A percentile compares a stretch with the other conserved stretches of the same genome.
These are phyloP conservation scores for Camillea tinctor DNA, from an alignment of 2,329 filamentous ascomycete genomes.

Conservation along the genomic window DNA sequence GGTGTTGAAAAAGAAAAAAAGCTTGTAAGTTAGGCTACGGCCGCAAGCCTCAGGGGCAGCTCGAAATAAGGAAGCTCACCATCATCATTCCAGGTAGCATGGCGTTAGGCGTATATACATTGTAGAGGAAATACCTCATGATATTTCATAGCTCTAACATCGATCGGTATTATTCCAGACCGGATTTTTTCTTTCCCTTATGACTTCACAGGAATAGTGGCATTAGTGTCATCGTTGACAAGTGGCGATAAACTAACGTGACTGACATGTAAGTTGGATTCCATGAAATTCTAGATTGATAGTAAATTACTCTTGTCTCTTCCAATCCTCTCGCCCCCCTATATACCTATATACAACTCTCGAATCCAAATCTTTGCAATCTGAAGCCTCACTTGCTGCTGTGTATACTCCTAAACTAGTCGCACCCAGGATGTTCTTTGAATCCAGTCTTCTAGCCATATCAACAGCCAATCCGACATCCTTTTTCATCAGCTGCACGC, in stretches of 20 bases:
- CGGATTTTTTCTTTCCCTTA: too few relatives aligned
- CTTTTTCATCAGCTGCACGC: conserved; percentile 59
- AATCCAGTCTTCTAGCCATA: conserved; percentile 51
- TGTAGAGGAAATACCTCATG: neutral
- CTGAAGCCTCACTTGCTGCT: conserved; percentile 47
- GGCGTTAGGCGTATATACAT: neutral
- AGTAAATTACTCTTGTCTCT: neutral
- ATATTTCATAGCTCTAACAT: too few relatives aligned
- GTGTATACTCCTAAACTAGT: conserved; percentile 51
- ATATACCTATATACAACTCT: conserved; percentile 57
- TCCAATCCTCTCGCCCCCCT: conserved; percentile 52
- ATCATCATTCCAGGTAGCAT: neutral
- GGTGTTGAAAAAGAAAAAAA: neutral
- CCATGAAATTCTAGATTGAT: neutral
- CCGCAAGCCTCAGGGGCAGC: neutral
- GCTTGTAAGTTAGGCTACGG: neutral
- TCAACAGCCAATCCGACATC: conserved; percentile 56
- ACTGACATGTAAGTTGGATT: neutral
- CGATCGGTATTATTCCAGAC: too few relatives aligned
- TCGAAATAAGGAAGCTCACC: neutral
- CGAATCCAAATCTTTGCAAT: conserved; percentile 54
- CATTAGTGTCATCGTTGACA: neutral
- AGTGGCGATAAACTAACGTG: neutral
- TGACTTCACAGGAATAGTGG: neutral
- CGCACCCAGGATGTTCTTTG: conserved; percentile 48